These are phyloP conservation scores for Vaccinium darrowii DNA, from an alignment of 148 eudicot genomes.

Conservation along the genomic window DNA sequence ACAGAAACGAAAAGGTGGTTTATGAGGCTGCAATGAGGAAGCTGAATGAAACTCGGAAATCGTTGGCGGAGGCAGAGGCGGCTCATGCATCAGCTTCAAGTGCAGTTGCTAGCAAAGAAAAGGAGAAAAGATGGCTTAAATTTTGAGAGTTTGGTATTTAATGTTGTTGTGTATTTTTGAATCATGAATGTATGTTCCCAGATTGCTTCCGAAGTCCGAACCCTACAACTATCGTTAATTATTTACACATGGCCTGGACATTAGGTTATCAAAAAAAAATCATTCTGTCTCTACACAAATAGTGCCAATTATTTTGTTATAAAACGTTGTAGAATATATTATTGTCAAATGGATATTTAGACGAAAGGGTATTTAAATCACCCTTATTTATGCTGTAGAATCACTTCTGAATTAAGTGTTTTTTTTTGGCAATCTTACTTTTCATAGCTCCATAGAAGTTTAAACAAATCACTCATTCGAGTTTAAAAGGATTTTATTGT, in stretches of 20 bases:
- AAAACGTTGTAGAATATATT: too few relatives aligned
- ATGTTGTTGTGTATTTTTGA: neutral
- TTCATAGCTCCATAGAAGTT: neutral
- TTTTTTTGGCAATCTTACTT: neutral
- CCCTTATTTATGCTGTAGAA: too few relatives aligned
- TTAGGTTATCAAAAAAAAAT: too few relatives aligned
- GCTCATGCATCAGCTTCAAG: slow-evolving; percentile 76
- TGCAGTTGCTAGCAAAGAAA: slow-evolving; percentile 72
- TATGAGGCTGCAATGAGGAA: slow-evolving; percentile 86
- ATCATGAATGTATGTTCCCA: neutral
- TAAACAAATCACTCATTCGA: neutral
- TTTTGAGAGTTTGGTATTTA: slow-evolving; percentile 33
- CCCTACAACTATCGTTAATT: neutral
- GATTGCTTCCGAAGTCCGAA: neutral
- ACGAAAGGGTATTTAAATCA: too few relatives aligned
- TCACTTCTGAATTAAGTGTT: too few relatives aligned
- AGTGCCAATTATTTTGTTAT: too few relatives aligned
- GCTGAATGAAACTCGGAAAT: slow-evolving; percentile 64
- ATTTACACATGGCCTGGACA: neutral
- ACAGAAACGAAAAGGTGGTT: slow-evolving; percentile 77
- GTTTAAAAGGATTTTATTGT: neutral
- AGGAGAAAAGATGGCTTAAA: slow-evolving; percentile 90
- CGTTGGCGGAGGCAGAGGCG: slow-evolving; percentile 60
- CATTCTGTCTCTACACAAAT: neutral
- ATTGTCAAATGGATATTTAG: too few relatives aligned